A percentile compares a stretch with the other conserved stretches of the same genome.
Evolutionary conservation across 2,329 filamentous ascomycete genomes (phyloP).

Genomic region (Beauveria scarabaeidicola): DNA sequence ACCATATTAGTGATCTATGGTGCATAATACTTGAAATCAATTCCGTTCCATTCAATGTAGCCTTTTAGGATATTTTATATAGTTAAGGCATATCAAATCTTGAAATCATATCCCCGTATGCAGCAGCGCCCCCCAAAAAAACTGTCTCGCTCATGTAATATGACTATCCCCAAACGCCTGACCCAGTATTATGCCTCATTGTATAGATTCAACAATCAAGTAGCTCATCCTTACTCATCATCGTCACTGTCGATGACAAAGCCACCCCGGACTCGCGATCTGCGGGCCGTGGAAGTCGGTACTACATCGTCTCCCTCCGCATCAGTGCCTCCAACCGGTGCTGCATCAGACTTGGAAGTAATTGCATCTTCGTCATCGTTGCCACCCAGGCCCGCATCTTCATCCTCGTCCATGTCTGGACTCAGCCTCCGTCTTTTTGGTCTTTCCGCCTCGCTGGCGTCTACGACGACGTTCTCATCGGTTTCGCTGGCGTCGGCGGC

Average conservation of each 20-base stretch:
- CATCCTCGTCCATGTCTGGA: constrained; percentile 20
- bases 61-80: background rate
- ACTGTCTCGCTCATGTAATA: background rate
- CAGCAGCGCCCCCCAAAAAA: background rate
- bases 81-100: background rate
- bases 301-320: constrained; percentile 33
- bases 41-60: background rate
- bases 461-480: constrained; percentile 21
- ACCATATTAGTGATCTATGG: background rate
- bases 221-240: constrained; percentile 30
- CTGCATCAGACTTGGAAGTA: constrained; percentile 12
- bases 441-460: constrained; percentile 26
- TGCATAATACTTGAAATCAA: background rate
- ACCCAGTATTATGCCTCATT: background rate
- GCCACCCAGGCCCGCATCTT: constrained; percentile 22
- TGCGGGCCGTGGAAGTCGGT: constrained; percentile 27
- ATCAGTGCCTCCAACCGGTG: constrained; percentile 14
- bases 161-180: background rate
- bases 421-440: constrained; percentile 30
- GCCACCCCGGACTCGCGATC: constrained; percentile 40
- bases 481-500: constrained; percentile 17
- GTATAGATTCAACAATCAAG: too few relatives aligned
- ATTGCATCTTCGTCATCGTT: constrained; percentile 15
- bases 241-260: constrained; percentile 55
- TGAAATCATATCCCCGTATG: background rate